Evolutionary conservation across 225 moss, liverwort and hornwort species (phyloP).

Genomic region (Takakia lepidozioides): DNA sequence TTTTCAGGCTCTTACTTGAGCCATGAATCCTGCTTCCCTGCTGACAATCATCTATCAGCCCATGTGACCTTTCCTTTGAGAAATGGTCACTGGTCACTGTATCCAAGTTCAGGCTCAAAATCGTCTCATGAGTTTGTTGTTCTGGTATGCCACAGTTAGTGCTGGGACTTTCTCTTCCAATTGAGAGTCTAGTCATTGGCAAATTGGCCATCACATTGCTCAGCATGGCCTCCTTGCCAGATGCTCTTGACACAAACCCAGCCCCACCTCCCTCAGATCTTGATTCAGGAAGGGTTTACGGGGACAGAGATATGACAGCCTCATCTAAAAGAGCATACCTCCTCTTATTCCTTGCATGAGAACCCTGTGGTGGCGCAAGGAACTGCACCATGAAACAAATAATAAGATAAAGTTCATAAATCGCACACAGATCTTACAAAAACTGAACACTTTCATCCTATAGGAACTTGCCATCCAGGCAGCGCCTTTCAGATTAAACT

Average conservation of each 20-base stretch:
- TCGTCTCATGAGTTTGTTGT: slow-evolving; percentile 50
- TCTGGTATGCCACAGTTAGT: slow-evolving; percentile 17
- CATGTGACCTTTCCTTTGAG: slow-evolving; percentile 3
- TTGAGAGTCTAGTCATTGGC: slow-evolving; percentile 77
- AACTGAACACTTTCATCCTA: no score
- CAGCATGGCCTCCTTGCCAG: not conserved
- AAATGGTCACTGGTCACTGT: slow-evolving; percentile 24
- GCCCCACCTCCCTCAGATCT: not conserved
- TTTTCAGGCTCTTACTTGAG: slow-evolving; percentile 64
- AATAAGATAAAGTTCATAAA: no score
- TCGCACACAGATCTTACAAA: no score
- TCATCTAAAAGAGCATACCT: no score
- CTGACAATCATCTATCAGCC: slow-evolving; percentile 21
- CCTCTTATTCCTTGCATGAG: no score
- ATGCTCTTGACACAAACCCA: not conserved
- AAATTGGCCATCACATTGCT: slow-evolving; percentile 34
- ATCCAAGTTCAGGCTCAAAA: slow-evolving; percentile 54
- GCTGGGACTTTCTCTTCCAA: slow-evolving; percentile 50
- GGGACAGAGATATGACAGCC: not conserved
- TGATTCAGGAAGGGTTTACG: slow-evolving; percentile 6
- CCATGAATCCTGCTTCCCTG: slow-evolving; percentile 30
- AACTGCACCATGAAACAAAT: no score
- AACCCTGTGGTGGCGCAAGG: no score
- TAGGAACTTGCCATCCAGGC: no score
- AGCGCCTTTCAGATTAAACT: no score